These are phyloP conservation scores for Penicillium cinerascens DNA, from an alignment of 495 filamentous ascomycete genomes.

Conservation along the genomic window DNA sequence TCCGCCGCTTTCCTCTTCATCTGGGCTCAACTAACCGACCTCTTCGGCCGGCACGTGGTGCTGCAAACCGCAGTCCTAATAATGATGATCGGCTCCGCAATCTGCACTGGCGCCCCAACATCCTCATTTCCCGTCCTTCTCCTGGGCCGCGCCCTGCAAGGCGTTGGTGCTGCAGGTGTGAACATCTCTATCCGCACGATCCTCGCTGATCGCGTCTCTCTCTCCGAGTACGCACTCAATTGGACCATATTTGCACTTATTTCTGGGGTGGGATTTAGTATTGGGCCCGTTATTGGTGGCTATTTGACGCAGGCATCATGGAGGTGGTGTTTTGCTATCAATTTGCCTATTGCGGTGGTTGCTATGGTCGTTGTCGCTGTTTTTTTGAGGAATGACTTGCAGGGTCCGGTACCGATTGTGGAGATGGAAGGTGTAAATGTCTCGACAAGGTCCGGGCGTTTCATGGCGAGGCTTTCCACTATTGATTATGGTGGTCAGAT, in stretches of 20 bases:
- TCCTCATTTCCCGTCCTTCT: slow-evolving; percentile 50
- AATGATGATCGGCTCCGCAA: slow-evolving; percentile 48
- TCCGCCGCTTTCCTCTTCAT: slow-evolving; percentile 59
- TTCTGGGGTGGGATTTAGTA: slow-evolving; percentile 46
- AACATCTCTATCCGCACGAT: slow-evolving; percentile 52
- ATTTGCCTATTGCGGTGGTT: slow-evolving; percentile 24
- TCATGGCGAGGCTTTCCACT: slow-evolving; percentile 41
- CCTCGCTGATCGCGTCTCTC: slow-evolving; percentile 53
- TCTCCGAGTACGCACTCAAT: slow-evolving; percentile 56
- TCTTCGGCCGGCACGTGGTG: slow-evolving; percentile 52
- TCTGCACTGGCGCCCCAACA: slow-evolving; percentile 51
- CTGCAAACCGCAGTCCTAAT: slow-evolving; percentile 45
- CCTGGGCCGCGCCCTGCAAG: slow-evolving; percentile 56
- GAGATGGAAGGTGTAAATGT: slow-evolving; percentile 1
- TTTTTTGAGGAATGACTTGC: slow-evolving; percentile 33
- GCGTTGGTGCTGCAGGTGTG: slow-evolving; percentile 51
- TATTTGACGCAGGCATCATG: slow-evolving; percentile 40
- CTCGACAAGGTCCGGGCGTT: slow-evolving; percentile 1
- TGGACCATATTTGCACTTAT: slow-evolving; percentile 54
- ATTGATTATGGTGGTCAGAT: slow-evolving; percentile 54
- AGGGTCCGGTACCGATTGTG: slow-evolving; percentile 20
- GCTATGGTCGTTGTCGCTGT: slow-evolving; percentile 28
- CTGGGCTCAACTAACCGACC: slow-evolving; percentile 56
- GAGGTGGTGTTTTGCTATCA: slow-evolving; percentile 58
- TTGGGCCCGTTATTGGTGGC: slow-evolving; percentile 54